Percentiles rank a stretch among this genome's conserved stretches.
These are phyloP conservation scores for Russula sp. DNA, from an alignment of 768 basidiomycete genomes.

Conservation along the genomic window DNA sequence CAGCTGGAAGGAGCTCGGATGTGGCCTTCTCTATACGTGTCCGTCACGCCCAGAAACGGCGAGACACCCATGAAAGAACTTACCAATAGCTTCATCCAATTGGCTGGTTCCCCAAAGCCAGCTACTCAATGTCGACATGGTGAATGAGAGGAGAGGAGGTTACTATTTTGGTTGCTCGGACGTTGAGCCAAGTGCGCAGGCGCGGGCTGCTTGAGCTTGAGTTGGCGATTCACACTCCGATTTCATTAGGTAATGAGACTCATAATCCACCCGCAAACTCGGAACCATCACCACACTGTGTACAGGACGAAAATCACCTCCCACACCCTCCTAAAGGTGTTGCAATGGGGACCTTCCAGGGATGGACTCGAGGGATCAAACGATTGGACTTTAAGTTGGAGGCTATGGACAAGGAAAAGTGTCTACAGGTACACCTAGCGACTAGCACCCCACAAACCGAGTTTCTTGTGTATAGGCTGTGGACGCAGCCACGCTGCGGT, in stretches of 20 bases:
- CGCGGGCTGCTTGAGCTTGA: background rate
- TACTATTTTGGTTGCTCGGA: background rate
- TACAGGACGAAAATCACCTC: too few relatives aligned
- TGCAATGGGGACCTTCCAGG: too few relatives aligned
- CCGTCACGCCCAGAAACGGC: background rate
- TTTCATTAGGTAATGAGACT: background rate
- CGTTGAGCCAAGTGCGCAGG: background rate
- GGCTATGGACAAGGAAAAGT: too few relatives aligned
- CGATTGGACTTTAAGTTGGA: too few relatives aligned
- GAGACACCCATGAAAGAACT: background rate
- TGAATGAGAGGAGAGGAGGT: background rate
- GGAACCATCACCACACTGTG: too few relatives aligned
- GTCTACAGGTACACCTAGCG: too few relatives aligned
- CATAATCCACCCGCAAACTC: background rate
- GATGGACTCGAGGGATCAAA: too few relatives aligned
- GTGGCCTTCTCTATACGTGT: conserved; percentile 77
- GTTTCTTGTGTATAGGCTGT: too few relatives aligned
- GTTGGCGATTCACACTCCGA: conserved; percentile 16
- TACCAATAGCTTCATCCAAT: conserved; percentile 24
- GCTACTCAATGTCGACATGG: conserved; percentile 22
- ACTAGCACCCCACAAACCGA: too few relatives aligned
- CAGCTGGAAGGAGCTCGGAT: conserved; percentile 77
- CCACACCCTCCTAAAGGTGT: too few relatives aligned
- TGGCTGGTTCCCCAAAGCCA: conserved; percentile 25
- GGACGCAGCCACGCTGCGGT: too few relatives aligned